These are phyloP conservation scores for Epichloe glyceriae DNA, from an alignment of 2,329 filamentous ascomycete genomes.

Conservation along the genomic window DNA sequence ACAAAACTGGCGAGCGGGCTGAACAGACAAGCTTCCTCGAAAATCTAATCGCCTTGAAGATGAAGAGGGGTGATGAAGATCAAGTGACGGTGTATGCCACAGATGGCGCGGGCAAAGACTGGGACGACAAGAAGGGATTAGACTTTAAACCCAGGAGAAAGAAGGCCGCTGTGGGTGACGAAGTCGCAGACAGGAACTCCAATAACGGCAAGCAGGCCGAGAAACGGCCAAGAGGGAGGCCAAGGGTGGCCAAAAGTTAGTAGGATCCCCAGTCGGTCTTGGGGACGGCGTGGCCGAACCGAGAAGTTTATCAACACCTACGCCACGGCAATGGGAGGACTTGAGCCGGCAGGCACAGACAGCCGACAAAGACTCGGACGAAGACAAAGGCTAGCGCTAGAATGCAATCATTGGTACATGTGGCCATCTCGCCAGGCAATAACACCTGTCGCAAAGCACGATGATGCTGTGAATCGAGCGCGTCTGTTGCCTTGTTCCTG, in stretches of 20 bases:
- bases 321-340: constrained; percentile 23
- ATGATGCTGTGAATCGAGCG: too few species aligned
- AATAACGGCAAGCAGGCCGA: constrained; percentile 8
- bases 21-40: constrained; percentile 48
- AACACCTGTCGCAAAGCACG: too few species aligned
- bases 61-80: constrained; percentile 49
- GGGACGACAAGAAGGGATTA: constrained; percentile 28
- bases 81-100: constrained; percentile 47
- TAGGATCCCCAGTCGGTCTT: constrained; percentile 10
- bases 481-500: too few species aligned
- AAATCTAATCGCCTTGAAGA: constrained; percentile 52
- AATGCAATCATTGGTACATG: too few species aligned
- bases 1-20: constrained; percentile 34
- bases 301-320: constrained; percentile 19
- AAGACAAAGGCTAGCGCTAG: too few species aligned
- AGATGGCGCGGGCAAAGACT: constrained; percentile 28
- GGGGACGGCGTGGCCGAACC: constrained; percentile 8
- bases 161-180: constrained; percentile 1
- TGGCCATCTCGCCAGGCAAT: too few species aligned
- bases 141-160: constrained; percentile 24
- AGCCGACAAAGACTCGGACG: too few species aligned
- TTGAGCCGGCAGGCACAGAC: constrained; percentile 5
- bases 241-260: constrained; percentile 1
- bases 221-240: neutral
- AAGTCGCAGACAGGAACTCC: neutral